Percentiles rank a stretch among this genome's conserved stretches.
Evolutionary conservation across 805 yeast genomes (phyloP).

Genomic region (Candida ponderosae): DNA sequence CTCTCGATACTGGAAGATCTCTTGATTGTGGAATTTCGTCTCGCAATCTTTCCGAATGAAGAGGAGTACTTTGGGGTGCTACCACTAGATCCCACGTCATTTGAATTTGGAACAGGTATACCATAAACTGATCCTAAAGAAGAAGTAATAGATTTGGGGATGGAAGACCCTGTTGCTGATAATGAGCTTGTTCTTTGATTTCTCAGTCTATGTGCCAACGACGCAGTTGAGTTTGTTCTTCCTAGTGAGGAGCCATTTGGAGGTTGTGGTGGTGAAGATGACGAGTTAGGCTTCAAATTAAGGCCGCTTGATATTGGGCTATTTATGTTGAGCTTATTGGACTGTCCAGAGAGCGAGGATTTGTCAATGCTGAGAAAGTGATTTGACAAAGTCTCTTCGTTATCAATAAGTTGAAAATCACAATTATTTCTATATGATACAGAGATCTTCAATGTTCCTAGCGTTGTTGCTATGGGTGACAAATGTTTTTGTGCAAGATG

Average conservation of each 20-base stretch:
- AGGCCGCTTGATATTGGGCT: too few species aligned
- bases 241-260: conserved; percentile 22
- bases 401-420: conserved; percentile 58
- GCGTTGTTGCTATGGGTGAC: conserved; percentile 64
- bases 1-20: conserved; percentile 24
- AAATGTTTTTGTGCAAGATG: conserved; percentile 59
- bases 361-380: conserved; percentile 46
- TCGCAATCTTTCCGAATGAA: conserved; percentile 65
- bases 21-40: conserved; percentile 31
- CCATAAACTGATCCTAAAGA: conserved; percentile 15
- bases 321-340: conserved; percentile 19
- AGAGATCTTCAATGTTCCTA: conserved; percentile 66
- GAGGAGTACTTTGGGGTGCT: conserved; percentile 59
- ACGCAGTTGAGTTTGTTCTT: conserved; percentile 36
- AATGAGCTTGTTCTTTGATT: conserved; percentile 30
- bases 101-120: conserved; percentile 15
- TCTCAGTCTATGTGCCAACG: conserved; percentile 30
- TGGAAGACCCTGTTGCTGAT: conserved; percentile 13
- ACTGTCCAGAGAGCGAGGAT: too few species aligned
- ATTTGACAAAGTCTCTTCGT: conserved; percentile 53
- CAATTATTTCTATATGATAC: conserved; percentile 74
- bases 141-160: conserved; percentile 20
- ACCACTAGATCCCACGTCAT: conserved; percentile 29
- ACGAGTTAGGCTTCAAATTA: conserved; percentile 8
- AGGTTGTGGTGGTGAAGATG: conserved; percentile 22